Percentiles rank a stretch among this genome's conserved stretches.
Conservation (phyloP, 208 protist genomes). For the Naegleria gruberi region DNA sequence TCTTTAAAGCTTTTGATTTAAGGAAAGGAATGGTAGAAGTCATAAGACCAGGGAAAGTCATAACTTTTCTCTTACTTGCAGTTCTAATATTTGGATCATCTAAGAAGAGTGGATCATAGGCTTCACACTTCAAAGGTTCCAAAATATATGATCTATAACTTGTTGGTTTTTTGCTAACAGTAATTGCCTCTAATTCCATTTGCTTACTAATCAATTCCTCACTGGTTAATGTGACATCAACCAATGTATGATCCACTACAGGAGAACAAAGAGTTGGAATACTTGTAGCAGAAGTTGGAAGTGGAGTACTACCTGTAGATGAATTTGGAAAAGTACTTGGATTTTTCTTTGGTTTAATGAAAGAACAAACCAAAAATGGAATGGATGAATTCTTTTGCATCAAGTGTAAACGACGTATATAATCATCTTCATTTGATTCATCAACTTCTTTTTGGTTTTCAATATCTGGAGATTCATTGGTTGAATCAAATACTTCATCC, state of each 20-base stretch:
- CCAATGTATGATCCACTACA: background rate
- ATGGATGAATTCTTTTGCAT: background rate
- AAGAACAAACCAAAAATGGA: background rate
- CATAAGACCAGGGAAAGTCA: slow-evolving; percentile 26
- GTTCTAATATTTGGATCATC: slow-evolving; percentile 36
- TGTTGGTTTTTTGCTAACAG: background rate
- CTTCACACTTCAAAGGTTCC: background rate
- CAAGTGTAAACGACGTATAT: slow-evolving; percentile 1
- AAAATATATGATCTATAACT: background rate
- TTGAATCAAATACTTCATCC: background rate
- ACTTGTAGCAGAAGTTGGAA: background rate
- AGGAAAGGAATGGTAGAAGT: slow-evolving; percentile 31
- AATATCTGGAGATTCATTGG: background rate
- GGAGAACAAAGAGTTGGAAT: background rate
- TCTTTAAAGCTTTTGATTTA: slow-evolving; percentile 29
- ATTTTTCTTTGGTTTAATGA: background rate
- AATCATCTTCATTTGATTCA: background rate
- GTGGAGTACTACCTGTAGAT: background rate
- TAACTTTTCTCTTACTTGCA: slow-evolving; percentile 32
- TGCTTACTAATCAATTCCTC: background rate
- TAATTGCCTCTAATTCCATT: background rate
- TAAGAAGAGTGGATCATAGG: slow-evolving; percentile 33
- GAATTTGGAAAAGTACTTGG: background rate
- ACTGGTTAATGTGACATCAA: background rate
- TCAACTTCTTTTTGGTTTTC: background rate